Evolutionary conservation across 2,329 filamentous ascomycete species (phyloP).

Genomic region (Ophiostoma pallidulum): DNA sequence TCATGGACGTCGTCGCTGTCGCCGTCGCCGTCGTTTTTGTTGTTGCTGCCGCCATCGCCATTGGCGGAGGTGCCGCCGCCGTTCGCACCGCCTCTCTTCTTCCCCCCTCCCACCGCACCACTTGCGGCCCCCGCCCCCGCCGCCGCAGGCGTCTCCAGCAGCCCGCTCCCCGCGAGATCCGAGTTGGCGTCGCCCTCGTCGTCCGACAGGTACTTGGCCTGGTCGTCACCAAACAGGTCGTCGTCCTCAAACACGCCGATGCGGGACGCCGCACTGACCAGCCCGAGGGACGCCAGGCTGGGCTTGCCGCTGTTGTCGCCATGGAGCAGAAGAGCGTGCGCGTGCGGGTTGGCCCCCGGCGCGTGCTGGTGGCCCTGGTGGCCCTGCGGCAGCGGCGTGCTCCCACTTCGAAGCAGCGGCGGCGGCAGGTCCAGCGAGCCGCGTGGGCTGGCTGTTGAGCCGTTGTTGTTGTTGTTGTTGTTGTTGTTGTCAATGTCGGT

Average conservation of each 20-base stretch:
- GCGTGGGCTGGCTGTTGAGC: slow-evolving; percentile 5
- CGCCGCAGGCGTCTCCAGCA: too few relatives aligned
- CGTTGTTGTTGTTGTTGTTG: background rate
- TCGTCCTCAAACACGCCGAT: slow-evolving; percentile 91
- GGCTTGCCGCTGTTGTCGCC: slow-evolving; percentile 48
- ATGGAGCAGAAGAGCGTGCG: slow-evolving; percentile 8
- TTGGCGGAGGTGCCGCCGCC: too few relatives aligned
- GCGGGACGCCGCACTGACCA: slow-evolving; percentile 78
- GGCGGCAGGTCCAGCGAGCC: slow-evolving; percentile 26
- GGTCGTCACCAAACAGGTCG: slow-evolving; percentile 81
- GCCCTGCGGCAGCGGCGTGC: background rate
- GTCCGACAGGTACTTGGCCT: slow-evolving; percentile 70
- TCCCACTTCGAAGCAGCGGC: slow-evolving; percentile 19
- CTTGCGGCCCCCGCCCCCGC: too few relatives aligned
- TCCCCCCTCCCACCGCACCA: background rate
- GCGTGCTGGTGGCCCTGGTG: background rate
- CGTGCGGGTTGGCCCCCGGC: slow-evolving; percentile 1
- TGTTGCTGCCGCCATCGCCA: too few relatives aligned
- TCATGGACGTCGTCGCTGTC: slow-evolving; percentile 81
- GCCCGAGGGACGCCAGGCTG: slow-evolving; percentile 80
- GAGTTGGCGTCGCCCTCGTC: slow-evolving; percentile 73
- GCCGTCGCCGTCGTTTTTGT: too few relatives aligned
- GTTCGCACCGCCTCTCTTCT: slow-evolving; percentile 62
- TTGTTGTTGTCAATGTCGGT: background rate
- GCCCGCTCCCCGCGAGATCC: slow-evolving; percentile 25